Conservation (phyloP, 148 eudicot species). For the Nepenthes mirabilis region DNA sequence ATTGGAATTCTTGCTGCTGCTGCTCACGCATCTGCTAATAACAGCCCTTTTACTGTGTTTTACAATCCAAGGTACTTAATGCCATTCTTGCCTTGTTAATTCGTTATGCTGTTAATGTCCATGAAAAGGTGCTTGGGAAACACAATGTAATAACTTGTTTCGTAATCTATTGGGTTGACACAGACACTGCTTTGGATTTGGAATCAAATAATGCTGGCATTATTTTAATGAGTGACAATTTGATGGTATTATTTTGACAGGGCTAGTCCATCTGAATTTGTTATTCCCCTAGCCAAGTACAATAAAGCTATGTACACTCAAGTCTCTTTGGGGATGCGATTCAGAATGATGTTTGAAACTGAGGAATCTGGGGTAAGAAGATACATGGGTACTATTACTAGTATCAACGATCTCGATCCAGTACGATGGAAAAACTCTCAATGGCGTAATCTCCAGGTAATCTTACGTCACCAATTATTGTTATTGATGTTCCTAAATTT, state of each 20-base stretch:
- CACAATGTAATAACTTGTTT: not conserved
- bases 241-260: slow-evolving; percentile 22
- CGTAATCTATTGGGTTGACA: not conserved
- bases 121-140: not conserved
- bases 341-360: slow-evolving; percentile 98
- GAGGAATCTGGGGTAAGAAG: slow-evolving; percentile 94
- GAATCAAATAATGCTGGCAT: not conserved
- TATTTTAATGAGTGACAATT: not conserved
- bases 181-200: too few species aligned
- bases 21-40: slow-evolving; percentile 95
- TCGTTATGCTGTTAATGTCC: not conserved
- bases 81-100: not conserved
- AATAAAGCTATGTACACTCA: slow-evolving; percentile 94
- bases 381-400: slow-evolving; percentile 90
- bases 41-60: slow-evolving; percentile 87
- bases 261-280: slow-evolving; percentile 93
- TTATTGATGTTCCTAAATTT: not conserved
- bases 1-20: slow-evolving; percentile 98
- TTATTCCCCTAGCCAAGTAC: slow-evolving; percentile 88
- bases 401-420: slow-evolving; percentile 73
- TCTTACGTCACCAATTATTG: not conserved
- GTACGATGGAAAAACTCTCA: slow-evolving; percentile 88
- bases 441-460: slow-evolving; percentile 95
- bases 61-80: slow-evolving; percentile 82
- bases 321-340: slow-evolving; percentile 92